A percentile compares a stretch with the other conserved stretches of the same genome.
Evolutionary conservation across 2,329 filamentous ascomycete species (phyloP).

Genomic region (Penicillium janthinellum): DNA sequence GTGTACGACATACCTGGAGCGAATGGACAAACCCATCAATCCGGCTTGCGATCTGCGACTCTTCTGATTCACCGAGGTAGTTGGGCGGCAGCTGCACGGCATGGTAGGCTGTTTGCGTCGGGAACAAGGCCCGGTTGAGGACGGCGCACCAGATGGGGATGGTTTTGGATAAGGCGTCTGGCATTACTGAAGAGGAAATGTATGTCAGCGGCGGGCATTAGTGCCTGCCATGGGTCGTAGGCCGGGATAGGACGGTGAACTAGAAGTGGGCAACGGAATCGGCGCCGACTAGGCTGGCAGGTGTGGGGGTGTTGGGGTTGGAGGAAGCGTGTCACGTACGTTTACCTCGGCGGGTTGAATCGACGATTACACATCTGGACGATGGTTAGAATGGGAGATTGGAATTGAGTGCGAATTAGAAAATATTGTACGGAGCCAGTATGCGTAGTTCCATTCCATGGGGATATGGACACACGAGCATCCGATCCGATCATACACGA

Average conservation of each 20-base stretch:
- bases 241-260: constrained; percentile 10
- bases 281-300: neutral
- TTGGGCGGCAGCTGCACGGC: constrained; percentile 70
- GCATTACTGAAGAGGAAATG: constrained; percentile 64
- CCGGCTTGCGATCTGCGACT: constrained; percentile 71
- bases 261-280: constrained; percentile 1
- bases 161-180: constrained; percentile 91
- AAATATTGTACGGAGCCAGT: neutral
- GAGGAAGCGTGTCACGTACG: constrained; percentile 49
- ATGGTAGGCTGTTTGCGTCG: constrained; percentile 52
- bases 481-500: neutral
- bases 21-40: constrained; percentile 59
- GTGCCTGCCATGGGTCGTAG: constrained; percentile 17
- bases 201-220: neutral
- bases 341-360: constrained; percentile 91
- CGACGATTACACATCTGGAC: constrained; percentile 70
- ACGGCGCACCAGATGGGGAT: constrained; percentile 92
- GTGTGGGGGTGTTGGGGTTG: neutral
- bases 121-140: constrained; percentile 77
- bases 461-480: neutral
- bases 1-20: constrained; percentile 42
- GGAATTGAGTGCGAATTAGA: neutral
- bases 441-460: no score
- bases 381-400: neutral
- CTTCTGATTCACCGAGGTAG: constrained; percentile 73